Base-by-base conservation (phyloP, 148 eudicot genomes). In the Arctostaphylos glauca region DNA sequence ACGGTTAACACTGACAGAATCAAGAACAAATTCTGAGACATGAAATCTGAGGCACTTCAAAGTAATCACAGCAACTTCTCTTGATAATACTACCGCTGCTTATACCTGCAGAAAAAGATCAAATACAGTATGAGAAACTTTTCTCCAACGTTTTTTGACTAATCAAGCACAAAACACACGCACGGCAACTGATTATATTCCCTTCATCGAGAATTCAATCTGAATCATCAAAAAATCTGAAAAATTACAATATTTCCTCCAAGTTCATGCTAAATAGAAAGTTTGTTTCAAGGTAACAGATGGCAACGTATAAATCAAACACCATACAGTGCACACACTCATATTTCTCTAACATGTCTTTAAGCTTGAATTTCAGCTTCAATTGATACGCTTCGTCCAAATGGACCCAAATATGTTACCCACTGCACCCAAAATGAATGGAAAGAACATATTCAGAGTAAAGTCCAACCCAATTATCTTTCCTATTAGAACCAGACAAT, bases 81-180 rank as follows among this genome's bases (percentile, higher is more conserved):
- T 5, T 3, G 8, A 7, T 64, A 25, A 74, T 74, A 19, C 76
- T 74, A 80, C 53, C 50, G 76, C 55, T 79, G 79, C 80, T 71
- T 81, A 18, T 73, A 84, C 64, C 83, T 80, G 67, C 74, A 58
- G 67, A 41, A 83, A 55, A 41, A 66, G 5, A 58, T 5, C 2
- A 43, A 41, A 19, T 9, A 47, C 3, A 47, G 77, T 47, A 74
- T n/a, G 3, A 47, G 77, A 74, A 71, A 44, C 41, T 6, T 19
- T 31, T 9, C 38, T 31, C 38, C 66, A 19, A 54, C 13, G 7
- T 15, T 43, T 67, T 59, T 25, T 1, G 25, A 14, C 9, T 3
- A 54, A 12, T 4, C 56, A 31, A 81, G 47, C 76, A 73, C 5
- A 18, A 48, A 48, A 73, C 31, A 72, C 16, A 44, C 38, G 38